Conservation (phyloP, 2,329 filamentous ascomycete genomes). For the Colletotrichum cordylinicola region DNA sequence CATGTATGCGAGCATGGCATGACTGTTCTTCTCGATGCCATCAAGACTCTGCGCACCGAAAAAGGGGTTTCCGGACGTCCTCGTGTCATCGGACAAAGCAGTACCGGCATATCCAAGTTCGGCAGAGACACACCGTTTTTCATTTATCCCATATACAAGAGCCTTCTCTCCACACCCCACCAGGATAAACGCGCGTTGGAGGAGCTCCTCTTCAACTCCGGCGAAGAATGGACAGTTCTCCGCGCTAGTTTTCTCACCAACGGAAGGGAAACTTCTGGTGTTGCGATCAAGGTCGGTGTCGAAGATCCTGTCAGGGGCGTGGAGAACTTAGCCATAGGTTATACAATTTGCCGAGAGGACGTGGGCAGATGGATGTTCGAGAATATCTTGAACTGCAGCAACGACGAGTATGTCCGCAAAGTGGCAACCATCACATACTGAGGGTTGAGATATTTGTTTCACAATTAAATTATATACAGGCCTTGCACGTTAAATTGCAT, state of each 20-base stretch:
- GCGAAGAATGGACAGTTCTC: slow-evolving; percentile 35
- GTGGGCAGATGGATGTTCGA: slow-evolving; percentile 48
- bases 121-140: slow-evolving; percentile 45
- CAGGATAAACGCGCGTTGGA: slow-evolving; percentile 53
- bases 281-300: slow-evolving; percentile 32
- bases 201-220: slow-evolving; percentile 31
- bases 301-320: slow-evolving; percentile 37
- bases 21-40: slow-evolving; percentile 43
- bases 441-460: not conserved
- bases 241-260: slow-evolving; percentile 37
- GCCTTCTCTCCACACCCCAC: slow-evolving; percentile 41
- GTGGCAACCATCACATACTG: slow-evolving; percentile 32
- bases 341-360: slow-evolving; percentile 45
- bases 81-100: slow-evolving; percentile 42
- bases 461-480: not conserved
- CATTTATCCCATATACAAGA: slow-evolving; percentile 46
- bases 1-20: slow-evolving; percentile 53
- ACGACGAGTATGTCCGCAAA: slow-evolving; percentile 31
- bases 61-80: slow-evolving; percentile 31
- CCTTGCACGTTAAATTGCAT: not conserved
- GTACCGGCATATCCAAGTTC: slow-evolving; percentile 45
- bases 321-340: slow-evolving; percentile 43
- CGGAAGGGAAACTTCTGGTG: slow-evolving; percentile 24
- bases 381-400: slow-evolving; percentile 32
- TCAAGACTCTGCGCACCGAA: slow-evolving; percentile 34